Evolutionary conservation across 108 stramenopile genomes (phyloP).

Genomic region (Epipyxis sp.): DNA sequence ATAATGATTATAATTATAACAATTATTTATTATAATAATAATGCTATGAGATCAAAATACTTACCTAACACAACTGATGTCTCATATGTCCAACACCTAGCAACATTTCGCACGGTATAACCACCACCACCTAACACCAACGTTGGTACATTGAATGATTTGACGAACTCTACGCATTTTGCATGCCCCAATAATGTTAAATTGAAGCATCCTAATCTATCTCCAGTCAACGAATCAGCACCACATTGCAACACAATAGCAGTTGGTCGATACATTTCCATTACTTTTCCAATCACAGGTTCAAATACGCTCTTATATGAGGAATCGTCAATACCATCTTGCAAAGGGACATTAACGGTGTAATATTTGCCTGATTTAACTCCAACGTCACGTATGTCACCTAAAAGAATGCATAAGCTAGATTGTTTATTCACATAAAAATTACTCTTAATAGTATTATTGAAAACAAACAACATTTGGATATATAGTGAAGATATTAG

Average conservation of each 20-base stretch:
- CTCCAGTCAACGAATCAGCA: constrained; percentile 92
- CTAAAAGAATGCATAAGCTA: no score
- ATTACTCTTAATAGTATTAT: no score
- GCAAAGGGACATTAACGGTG: constrained; percentile 91
- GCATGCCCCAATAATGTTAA: constrained; percentile 90
- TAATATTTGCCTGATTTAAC: constrained; percentile 88
- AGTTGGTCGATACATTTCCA: constrained; percentile 87
- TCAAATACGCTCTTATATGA: constrained; percentile 84
- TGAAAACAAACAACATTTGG: no score
- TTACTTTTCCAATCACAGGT: constrained; percentile 89
- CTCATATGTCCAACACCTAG: constrained; percentile 94
- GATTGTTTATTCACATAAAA: no score
- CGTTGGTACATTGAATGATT: constrained; percentile 84
- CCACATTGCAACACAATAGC: constrained; percentile 98
- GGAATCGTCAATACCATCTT: constrained; percentile 90
- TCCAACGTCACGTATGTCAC: constrained; percentile 90
- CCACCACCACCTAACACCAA: constrained; percentile 97
- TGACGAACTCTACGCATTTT: constrained; percentile 83
- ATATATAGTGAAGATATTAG: no score
- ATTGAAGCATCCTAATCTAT: constrained; percentile 96
- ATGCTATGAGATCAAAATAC: constrained; percentile 1
- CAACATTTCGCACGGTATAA: constrained; percentile 97
- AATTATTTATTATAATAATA: no score
- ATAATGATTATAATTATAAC: no score
- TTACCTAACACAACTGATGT: constrained; percentile 68